Evolutionary conservation across 2,329 filamentous ascomycete genomes (phyloP).

Genomic region (Colletotrichum truncatum): DNA sequence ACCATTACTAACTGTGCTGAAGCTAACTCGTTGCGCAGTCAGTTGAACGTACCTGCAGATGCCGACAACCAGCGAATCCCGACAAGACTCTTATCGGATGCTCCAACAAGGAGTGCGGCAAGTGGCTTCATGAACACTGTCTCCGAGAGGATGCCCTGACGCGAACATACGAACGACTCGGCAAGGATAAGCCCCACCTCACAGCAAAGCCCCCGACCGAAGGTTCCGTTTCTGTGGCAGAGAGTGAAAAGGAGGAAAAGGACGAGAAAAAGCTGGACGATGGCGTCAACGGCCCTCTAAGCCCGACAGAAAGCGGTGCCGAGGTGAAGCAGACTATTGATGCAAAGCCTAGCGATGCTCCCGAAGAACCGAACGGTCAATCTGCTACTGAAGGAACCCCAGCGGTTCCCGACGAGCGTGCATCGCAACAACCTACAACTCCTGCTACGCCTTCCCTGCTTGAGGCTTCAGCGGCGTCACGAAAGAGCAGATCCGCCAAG

Average conservation of each 20-base stretch:
- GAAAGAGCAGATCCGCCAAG: constrained; percentile 36
- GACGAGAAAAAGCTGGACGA: constrained; percentile 25
- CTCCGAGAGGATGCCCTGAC: constrained; percentile 64
- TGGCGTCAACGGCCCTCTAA: constrained; percentile 48
- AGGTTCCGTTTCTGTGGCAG: constrained; percentile 29
- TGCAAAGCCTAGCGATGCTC: constrained; percentile 57
- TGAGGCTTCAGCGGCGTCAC: constrained; percentile 13
- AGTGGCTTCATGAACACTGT: constrained; percentile 73
- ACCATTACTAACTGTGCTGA: background rate
- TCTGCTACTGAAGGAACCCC: constrained; percentile 37
- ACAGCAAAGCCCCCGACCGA: constrained; percentile 38
- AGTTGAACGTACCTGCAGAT: constrained; percentile 66
- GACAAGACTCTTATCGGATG: constrained; percentile 69
- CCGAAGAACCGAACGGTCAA: constrained; percentile 48
- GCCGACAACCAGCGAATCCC: constrained; percentile 68
- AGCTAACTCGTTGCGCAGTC: constrained; percentile 46
- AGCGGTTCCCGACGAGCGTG: constrained; percentile 33
- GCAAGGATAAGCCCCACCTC: constrained; percentile 59
- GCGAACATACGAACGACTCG: constrained; percentile 59
- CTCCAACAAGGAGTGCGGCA: constrained; percentile 60
- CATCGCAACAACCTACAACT: constrained; percentile 33
- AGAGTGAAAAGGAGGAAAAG: constrained; percentile 46
- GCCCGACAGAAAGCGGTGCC: constrained; percentile 59
- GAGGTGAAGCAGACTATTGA: constrained; percentile 63
- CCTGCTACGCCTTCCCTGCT: constrained; percentile 17